phyloP scores from a whole-genome alignment of 139 green algal genomes.

The Zygnema cylindricum region DNA sequence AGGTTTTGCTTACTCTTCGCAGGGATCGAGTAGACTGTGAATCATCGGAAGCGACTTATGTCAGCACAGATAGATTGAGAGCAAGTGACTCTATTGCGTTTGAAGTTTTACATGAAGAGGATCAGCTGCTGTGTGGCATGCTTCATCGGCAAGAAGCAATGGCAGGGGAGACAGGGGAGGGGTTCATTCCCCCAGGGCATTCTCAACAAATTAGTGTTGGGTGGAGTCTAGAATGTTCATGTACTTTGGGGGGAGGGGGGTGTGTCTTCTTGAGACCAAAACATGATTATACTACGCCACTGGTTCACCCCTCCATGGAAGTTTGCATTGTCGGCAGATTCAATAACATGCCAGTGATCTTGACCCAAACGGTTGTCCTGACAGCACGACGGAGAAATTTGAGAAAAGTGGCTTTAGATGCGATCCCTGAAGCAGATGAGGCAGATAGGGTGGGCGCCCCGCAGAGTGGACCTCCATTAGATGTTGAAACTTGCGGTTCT shows the following conservation, averaged over 20 bases:
- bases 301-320: conserved; percentile 46
- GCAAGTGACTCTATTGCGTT: neutral
- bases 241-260: conserved; percentile 2
- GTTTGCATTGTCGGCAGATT: conserved; percentile 51
- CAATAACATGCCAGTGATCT: conserved; percentile 29
- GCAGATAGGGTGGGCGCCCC: conserved; percentile 12
- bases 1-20: conserved; percentile 5
- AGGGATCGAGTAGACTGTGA: conserved; percentile 35
- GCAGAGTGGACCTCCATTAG: neutral
- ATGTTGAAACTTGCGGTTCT: neutral
- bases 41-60: conserved; percentile 46
- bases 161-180: neutral
- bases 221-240: conserved; percentile 37
- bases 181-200: neutral
- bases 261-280: conserved; percentile 34
- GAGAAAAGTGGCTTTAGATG: conserved; percentile 30
- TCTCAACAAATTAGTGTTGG: neutral
- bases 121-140: conserved; percentile 28
- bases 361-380: conserved; percentile 40
- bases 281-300: conserved; percentile 23
- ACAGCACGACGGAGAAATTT: conserved; percentile 10
- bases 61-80: conserved; percentile 39
- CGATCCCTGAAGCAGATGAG: conserved; percentile 54
- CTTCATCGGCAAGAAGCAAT: neutral
- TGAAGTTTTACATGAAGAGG: conserved; percentile 22